Evolutionary conservation across 306 rosid genomes (phyloP).

Genomic region (Calophaca sinica): DNA sequence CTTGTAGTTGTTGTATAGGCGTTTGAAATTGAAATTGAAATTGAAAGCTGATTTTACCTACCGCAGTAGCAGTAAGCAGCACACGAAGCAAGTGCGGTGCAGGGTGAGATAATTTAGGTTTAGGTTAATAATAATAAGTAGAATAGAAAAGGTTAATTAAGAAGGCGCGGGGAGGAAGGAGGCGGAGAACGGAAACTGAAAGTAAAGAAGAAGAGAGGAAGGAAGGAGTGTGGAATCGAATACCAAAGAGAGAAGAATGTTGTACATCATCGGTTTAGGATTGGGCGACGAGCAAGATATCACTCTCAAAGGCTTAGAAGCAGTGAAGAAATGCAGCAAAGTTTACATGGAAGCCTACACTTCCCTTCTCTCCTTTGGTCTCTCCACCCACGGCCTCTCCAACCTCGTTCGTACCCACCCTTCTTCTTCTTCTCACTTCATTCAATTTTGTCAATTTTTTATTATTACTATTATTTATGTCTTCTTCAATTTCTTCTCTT

Average conservation of each 20-base stretch:
- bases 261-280: conserved; percentile 86
- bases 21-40: too few relatives aligned
- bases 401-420: conserved; percentile 55
- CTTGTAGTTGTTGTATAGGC: too few relatives aligned
- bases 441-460: background rate
- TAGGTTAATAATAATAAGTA: too few relatives aligned
- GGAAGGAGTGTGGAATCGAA: background rate
- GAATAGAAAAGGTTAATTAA: too few relatives aligned
- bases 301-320: conserved; percentile 86
- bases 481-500: background rate
- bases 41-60: too few relatives aligned
- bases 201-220: background rate
- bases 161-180: background rate
- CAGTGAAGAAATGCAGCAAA: conserved; percentile 66
- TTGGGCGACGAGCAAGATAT: conserved; percentile 87
- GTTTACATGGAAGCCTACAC: conserved; percentile 89
- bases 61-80: too few relatives aligned
- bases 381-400: conserved; percentile 76
- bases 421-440: background rate
- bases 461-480: background rate
- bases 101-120: too few relatives aligned
- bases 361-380: conserved; percentile 91
- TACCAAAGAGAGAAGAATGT: conserved; percentile 49
- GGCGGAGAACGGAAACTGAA: background rate
- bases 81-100: too few relatives aligned